Base-by-base conservation (phyloP, 352 stramenopile species). In the Globisporangium perplexum region DNA sequence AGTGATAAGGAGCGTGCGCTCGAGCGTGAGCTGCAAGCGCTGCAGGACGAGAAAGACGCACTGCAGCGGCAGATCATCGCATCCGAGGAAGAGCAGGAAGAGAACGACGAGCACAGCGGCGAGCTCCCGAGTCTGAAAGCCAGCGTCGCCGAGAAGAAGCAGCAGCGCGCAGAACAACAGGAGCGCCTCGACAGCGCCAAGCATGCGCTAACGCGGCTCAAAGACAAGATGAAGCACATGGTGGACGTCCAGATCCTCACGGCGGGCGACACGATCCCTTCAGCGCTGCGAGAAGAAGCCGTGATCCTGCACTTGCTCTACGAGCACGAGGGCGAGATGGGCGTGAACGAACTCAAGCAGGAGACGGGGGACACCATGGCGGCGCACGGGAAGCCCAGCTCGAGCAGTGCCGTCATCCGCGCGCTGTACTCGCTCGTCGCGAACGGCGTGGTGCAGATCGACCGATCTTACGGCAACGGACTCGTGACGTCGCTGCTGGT, bases 381-480 rank as follows among this genome's bases (percentile, higher is more conserved):
- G 39, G 66, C 60, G 18, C 68, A 82, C 50, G 68, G 63, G 35
- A 82, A 77, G 53, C 55, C 61, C 4, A 70, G 73, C 50, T 69
- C 61, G 30, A 80, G 69, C 53, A 64, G 62, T 1, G 64, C 67
- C 0, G 69, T 86, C 6, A 72, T 83, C 39, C 73, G 78, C 11
- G 78, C 78, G 26, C 63, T 89, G 14, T 89, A 89, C 50, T 82
- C 75, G 38, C 61, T 89, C 3, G 73, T 89, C 14, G 78, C 71
- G 28, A 85, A 82, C 39, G 73, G 74, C n/a, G 61, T 85, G 7
- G 76, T 89, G 58, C 78, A 87, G 54, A 84, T 87, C 51, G 78
- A 89, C 54, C 67, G 78, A 11, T 84, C 73, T 3, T 80, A 75
- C 47, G 72, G 73, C 28, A 79, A 81, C 42, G 78, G 78, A 1